Conservation (phyloP, 129 eudicot species). For the Lactuca saligna region DNA sequence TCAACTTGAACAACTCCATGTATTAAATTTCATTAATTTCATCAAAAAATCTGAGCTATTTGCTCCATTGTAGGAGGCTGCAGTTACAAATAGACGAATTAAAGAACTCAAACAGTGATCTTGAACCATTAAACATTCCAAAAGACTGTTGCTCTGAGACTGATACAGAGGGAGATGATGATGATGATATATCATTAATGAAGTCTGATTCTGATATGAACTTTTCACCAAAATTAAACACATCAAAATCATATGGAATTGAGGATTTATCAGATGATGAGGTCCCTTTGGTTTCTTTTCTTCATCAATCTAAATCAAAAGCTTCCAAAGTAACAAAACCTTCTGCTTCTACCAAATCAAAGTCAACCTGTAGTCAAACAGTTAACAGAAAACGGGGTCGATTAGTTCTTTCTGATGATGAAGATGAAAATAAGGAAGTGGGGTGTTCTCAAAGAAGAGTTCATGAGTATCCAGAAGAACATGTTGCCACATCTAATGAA, state of each 20-base stretch:
- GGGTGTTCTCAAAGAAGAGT: constrained; percentile 31
- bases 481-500: constrained; percentile 74
- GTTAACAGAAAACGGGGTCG: constrained; percentile 75
- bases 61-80: constrained; percentile 57
- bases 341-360: constrained; percentile 33
- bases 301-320: constrained; percentile 30
- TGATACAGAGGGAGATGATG: constrained; percentile 67
- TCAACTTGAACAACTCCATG: too few relatives aligned
- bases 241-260: constrained; percentile 32
- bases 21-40: too few relatives aligned
- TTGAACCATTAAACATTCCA: constrained; percentile 34
- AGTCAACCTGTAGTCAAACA: constrained; percentile 59
- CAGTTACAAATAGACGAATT: constrained; percentile 54
- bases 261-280: constrained; percentile 43
- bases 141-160: constrained; percentile 83
- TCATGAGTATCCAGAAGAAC: constrained; percentile 39
- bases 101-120: constrained; percentile 45
- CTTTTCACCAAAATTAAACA: constrained; percentile 40
- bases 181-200: constrained; percentile 37
- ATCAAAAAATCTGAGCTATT: background rate
- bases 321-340: constrained; percentile 22
- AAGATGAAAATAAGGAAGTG: constrained; percentile 54
- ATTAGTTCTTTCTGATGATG: constrained; percentile 77
- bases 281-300: constrained; percentile 49
- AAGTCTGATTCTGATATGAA: constrained; percentile 29